Base-by-base conservation (phyloP, 176 grass and related monocot species). In the Rhynchospora breviuscula region DNA sequence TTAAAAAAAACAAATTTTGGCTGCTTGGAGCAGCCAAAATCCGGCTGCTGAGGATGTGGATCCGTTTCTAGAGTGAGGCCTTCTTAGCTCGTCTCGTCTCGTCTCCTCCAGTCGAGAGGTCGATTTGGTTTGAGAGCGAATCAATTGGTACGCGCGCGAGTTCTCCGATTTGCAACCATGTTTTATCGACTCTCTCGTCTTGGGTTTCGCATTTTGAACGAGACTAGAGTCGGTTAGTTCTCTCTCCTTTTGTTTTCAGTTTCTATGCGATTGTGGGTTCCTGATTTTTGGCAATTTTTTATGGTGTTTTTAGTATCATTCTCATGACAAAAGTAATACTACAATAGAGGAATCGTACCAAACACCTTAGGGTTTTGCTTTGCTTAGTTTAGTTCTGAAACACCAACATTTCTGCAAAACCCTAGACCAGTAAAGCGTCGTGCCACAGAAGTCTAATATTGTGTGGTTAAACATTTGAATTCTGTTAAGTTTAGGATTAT, bases 131-230 rank as follows among this genome's bases (percentile, higher is more conserved):
- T 12, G 35, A 4, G 35, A 5, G 35, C 35, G 1, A 35, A 35
- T 35, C 33, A 35, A 35, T 35, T 35, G 33, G 33, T 3, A 35
- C 33, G 15, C 19, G 5, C 6, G 26, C 31, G 31, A 52, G 46
- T 63, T 66, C 79, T 82, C 19, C 58, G 9, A 26, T 0, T 81
- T 31, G 7, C 18, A 26, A 31, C 19, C 57, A 91, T 94, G 92
- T 13, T 90, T 43, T 89, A 80, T 78, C 89, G 87, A 86, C 21
- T 91, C 75, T 82, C 89, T 51, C 87, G 85, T 58, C 83, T 91
- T 15, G 89, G 89, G 14, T 35, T 82, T 48, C 75, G 33, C 10
- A 72, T 85, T 35, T 67, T 89, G 45, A 86, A 15, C 79, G 73
- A 56, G 40, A 65, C 85, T 9, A 81, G 67, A 49, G 6, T 79